These are phyloP conservation scores for Paramecium sonneborni DNA, from an alignment of 73 alveolate genomes.

Conservation along the genomic window DNA sequence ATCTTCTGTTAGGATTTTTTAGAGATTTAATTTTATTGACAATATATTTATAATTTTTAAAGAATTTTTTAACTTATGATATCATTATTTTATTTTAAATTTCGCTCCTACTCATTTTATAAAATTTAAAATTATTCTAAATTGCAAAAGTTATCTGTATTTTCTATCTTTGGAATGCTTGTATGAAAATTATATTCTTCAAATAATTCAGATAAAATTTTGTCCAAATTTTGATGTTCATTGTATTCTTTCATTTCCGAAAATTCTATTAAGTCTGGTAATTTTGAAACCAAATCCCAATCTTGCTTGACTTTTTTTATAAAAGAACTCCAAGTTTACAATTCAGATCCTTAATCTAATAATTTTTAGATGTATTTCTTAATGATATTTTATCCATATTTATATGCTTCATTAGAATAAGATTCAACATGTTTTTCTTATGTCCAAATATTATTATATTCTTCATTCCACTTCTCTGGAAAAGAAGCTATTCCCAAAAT, in stretches of 20 bases:
- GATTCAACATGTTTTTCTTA: background rate
- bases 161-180: no score
- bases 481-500: background rate
- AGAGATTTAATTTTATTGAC: no score
- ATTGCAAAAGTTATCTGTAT: no score
- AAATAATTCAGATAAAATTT: no score
- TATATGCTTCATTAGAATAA: background rate
- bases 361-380: no score
- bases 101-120: no score
- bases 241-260: background rate
- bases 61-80: no score
- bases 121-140: no score
- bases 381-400: background rate
- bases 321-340: background rate
- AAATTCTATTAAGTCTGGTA: background rate
- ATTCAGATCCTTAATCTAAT: background rate
- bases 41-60: no score
- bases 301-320: background rate
- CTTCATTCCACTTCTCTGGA: background rate
- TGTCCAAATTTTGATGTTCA: background rate
- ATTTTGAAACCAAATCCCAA: background rate
- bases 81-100: no score
- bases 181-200: no score
- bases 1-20: no score
- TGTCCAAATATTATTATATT: background rate